Base-by-base conservation (phyloP, 805 yeast genomes). In the Schizosaccharomyces pombe region DNA sequence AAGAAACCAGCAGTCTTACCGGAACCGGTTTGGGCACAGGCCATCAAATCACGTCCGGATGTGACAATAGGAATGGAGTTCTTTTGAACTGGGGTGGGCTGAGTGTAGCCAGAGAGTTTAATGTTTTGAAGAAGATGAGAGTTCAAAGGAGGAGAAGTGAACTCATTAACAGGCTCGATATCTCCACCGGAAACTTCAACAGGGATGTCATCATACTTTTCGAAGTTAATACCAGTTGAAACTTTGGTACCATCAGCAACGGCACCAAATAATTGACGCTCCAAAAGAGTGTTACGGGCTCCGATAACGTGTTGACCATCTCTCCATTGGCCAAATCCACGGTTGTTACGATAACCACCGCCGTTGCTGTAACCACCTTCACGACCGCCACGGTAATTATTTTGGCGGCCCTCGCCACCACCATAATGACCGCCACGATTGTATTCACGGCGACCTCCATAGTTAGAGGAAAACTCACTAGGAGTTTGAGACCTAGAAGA, bases 1-100 rank as follows among this genome's bases (percentile, higher is more conserved):
- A 91, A 74, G 77, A 91, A 91, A 61, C 98, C 99, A 76, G 97
- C 98, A 66, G 99, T 91, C 74, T 91, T 91, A 78, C 99, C 99
- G 57, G 97, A 87, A 81, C 95, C 95, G 62, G 95, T 85, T 74
- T 85, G 95, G 57, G 95, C 95, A 77, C 95, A 85, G 37, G 95
- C 95, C 95, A 85, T 85, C 71, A 85, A 76, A 70, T 85, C 95
- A 71, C 95, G 78, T 63, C 87, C 85, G 57, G 73, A 78, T 57
- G 89, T 85, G 60, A 85, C 89, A 60, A 85, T 85, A 61, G 95
- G 95, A 59, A 85, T 82, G 49, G 94, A 85, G 75, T 85, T 85
- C 71, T 85, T 85, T 69, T 85, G 95, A 56, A 85, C 95, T 54
- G 95, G 98, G 34, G 99, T 91, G 66, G 98, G 98, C 70, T 77